Base-by-base conservation (phyloP, 2,329 filamentous ascomycete species). In the Nigrograna mackinnonii region DNA sequence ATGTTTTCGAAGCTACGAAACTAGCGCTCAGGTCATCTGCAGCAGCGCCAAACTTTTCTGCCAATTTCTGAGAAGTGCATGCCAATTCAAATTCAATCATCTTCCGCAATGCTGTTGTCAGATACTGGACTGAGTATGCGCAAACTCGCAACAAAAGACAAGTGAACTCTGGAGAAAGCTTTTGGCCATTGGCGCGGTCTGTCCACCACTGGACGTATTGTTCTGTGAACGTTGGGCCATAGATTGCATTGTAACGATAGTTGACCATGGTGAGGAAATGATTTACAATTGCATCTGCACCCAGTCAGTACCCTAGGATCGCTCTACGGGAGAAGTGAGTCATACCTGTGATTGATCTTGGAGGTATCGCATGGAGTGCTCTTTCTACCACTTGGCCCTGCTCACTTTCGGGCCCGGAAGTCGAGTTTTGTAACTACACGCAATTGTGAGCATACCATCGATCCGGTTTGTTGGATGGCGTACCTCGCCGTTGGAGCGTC, bases 191-290 rank as follows among this genome's bases (percentile, higher is more conserved):
- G 14, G 60, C 50, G 47, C 70, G 59, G 39, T 68, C 58, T 22
- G 61, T 50, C 73, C 75, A 77, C 75, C 75, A 78, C 22, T 66
- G 52, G 6, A 69, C 62, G 50, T 77, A 77, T 16, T 73, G 69
- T 1, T 69, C 61, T 13, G 69, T 68, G 31, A 77, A 74, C 2
- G 68, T 68, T 4, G 71, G 69, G 3, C 71, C 72, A 41, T 77
- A 77, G 6, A 78, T 64, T 28, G 67, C 57, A 44, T 70, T 76
- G 46, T 77, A 77, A 21, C 72, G 69, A 39, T 71, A 69, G 42
- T 79, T 77, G 31, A 70, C 67, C 4, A 68, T 65, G 34, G 58
- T 61, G 6, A 78, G 59, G 47, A 72, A 78, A 47, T 75, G 68
- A 34, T 77, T 73, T 2, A 78, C 64, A 13, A 78, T 62, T 2